Conservation (phyloP, 495 filamentous ascomycete species). For the Aspergillus kassunensis region DNA sequence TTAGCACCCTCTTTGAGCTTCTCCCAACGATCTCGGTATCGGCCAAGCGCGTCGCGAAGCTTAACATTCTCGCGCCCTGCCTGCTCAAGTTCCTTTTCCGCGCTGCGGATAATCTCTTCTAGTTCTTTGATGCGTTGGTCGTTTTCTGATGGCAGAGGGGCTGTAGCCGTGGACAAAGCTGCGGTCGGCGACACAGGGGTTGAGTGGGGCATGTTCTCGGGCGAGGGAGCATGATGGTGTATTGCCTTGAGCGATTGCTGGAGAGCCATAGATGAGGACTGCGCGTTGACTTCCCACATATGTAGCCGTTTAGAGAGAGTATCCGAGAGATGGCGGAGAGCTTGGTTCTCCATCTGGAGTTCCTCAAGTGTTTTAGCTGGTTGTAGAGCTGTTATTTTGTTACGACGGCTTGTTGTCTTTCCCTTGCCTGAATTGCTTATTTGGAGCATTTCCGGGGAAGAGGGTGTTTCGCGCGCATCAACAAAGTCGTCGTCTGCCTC, state of each 20-base stretch:
- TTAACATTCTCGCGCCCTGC: constrained; percentile 66
- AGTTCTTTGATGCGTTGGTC: constrained; percentile 46
- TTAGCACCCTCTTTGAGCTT: constrained; percentile 81
- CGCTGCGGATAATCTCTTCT: constrained; percentile 40
- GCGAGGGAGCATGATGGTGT: constrained; percentile 44
- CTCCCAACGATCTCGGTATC: constrained; percentile 78
- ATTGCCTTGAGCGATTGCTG: constrained; percentile 74
- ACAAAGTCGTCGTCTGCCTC: constrained; percentile 78
- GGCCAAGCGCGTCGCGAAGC: constrained; percentile 56
- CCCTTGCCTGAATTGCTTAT: constrained; percentile 24
- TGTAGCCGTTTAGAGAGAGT: constrained; percentile 72
- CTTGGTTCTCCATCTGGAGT: constrained; percentile 73
- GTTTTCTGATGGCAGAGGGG: constrained; percentile 28
- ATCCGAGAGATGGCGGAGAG: constrained; percentile 69
- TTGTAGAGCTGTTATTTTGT: constrained; percentile 28
- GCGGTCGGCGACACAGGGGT: constrained; percentile 24
- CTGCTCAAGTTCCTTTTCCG: constrained; percentile 52
- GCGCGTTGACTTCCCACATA: constrained; percentile 80
- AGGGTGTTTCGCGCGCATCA: constrained; percentile 73
- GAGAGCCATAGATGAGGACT: constrained; percentile 73
- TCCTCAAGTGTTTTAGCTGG: constrained; percentile 69
- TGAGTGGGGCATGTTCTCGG: constrained; percentile 22
- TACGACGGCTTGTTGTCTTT: constrained; percentile 14
- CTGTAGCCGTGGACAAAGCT: constrained; percentile 18
- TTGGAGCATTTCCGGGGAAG: constrained; percentile 45